A percentile compares a stretch with the other conserved stretches of the same genome.
Evolutionary conservation across 192 early-diverging fungal species (phyloP).

Genomic region (Coemansia sp.): DNA sequence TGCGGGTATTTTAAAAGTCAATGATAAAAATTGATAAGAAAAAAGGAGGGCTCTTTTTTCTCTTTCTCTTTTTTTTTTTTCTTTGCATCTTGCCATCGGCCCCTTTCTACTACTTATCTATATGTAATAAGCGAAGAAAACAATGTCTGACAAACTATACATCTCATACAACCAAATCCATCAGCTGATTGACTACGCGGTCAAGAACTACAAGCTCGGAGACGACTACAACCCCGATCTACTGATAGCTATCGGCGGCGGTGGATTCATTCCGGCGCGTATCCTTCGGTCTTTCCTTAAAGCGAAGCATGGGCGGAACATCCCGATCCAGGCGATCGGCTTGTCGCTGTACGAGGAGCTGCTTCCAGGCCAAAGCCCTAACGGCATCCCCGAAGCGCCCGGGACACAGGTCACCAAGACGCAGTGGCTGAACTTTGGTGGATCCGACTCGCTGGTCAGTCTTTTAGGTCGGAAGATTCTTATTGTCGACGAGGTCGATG

Average conservation of each 20-base stretch:
- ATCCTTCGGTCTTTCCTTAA: constrained; percentile 75
- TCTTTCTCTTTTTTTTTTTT: background rate
- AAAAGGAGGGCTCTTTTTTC: too few relatives aligned
- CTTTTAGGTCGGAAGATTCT: constrained; percentile 70
- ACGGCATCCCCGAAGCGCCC: constrained; percentile 45
- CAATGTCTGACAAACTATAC: constrained; percentile 54
- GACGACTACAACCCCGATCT: constrained; percentile 69
- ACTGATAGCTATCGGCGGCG: constrained; percentile 75
- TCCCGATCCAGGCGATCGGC: constrained; percentile 77
- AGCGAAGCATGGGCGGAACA: constrained; percentile 64
- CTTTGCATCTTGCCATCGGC: background rate
- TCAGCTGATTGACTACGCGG: constrained; percentile 59
- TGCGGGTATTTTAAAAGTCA: background rate
- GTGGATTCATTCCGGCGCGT: constrained; percentile 77
- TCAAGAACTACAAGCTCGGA: constrained; percentile 59
- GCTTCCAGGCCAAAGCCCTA: constrained; percentile 23
- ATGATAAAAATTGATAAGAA: background rate
- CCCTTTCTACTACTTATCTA: background rate
- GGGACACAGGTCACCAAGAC: constrained; percentile 73
- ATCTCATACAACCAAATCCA: constrained; percentile 69
- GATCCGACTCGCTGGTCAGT: constrained; percentile 59
- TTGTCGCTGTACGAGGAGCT: constrained; percentile 76
- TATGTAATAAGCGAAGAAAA: background rate
- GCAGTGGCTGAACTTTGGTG: constrained; percentile 79
- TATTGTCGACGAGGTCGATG: constrained; percentile 81